Evolutionary conservation across 768 basidiomycete species (phyloP), one percentile per base, ranked within the genome.

Genomic region (Lactarius sp.): DNA sequence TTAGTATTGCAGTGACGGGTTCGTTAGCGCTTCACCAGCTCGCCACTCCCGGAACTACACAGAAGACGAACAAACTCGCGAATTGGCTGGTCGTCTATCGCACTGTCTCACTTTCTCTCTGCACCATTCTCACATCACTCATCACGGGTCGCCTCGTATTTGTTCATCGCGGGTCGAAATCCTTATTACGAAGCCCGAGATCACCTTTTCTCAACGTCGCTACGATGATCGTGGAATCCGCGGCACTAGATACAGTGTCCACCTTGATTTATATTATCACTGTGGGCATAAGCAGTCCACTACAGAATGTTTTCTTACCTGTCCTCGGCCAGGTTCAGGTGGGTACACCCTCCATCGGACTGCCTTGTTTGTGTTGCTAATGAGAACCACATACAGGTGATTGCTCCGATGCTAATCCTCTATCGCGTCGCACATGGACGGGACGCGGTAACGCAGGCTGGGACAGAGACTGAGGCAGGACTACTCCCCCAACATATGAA

Each of bases 251-350:
- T 51, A 64, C 62, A 1, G 54, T 57, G 47, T 57, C 52, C 6
- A 57, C 59, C 2, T 55, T 67, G 37, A 31, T 61, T 9, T 68
- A 68, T 49, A 66, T 68, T 10, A 61, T 67, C 50, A 27, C 53
- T 13, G 68, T 67, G 9, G 68, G 66, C 8, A 36, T 68, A 16
- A 33, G 54, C 20, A 68, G 68, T 57, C 59, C 65, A 3, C 18
- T 64, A 13, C 68, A 62, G 39, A 60, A 67, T 44, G 37, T 52
- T 18, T 64, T 68, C 37, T 67, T 68, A 1, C 68, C 68, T 6
- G 33, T 67, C 41, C 66, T 68, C 8, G 66, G 57, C 16, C 68
- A 68, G 55, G 44, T 64, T 39, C 68, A 68, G 37, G 68, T 68
- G 14, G 63, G 50, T 34, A 13, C 20, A 6, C 18, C 20, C 16